Evolutionary conservation across 2,329 filamentous ascomycete genomes (phyloP), one percentile per base, ranked within the genome.

Genomic region (Fonsecaea nubica): DNA sequence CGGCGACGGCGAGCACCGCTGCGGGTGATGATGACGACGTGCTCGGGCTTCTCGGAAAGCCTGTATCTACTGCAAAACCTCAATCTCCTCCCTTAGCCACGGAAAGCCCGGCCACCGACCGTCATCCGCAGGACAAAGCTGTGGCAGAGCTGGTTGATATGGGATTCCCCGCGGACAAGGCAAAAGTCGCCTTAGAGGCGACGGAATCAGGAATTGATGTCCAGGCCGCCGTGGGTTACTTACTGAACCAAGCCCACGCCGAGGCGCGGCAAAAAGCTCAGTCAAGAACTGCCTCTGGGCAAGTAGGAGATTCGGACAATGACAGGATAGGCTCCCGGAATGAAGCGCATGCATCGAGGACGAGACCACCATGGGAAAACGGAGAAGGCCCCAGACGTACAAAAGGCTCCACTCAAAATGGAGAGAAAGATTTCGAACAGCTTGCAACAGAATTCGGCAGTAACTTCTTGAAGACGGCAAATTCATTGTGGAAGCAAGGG

Each of bases 141-240:
- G 87, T 98, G 32, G 92, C 92, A 9, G 92, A 98, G 76, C 81
- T 99, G 32, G 88, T 97, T 2, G 94, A 97, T 72, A 98, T 98
- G 87, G 95, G 95, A 0, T 99, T 99, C 73, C 88, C 92, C 0
- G 85, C 89, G 0, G 92, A 96, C 65, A 92, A 93, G 74, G 90
- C 95, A n/a, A 86, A 86, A 62, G 84, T 90, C 69, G 95, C 93
- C 4, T 80, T 99, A 48, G 88, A 88, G 10, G 90, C 92, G 74
- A 97, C 91, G 36, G 90, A 92, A 3, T 89, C 89, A 2, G 92
- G 92, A 2, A 80, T 89, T 1, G 90, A 97, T 75, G 87, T 97
- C 9, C 92, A 97, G 77, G 90, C 88, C 57, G 94, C 94, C 1
- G 92, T 96, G 6, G 90, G 93, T 48, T 96, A 90, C 89, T 84